These are phyloP conservation scores for Pichia sp. DNA, from an alignment of 1,139 yeast species.

Conservation along the genomic window DNA sequence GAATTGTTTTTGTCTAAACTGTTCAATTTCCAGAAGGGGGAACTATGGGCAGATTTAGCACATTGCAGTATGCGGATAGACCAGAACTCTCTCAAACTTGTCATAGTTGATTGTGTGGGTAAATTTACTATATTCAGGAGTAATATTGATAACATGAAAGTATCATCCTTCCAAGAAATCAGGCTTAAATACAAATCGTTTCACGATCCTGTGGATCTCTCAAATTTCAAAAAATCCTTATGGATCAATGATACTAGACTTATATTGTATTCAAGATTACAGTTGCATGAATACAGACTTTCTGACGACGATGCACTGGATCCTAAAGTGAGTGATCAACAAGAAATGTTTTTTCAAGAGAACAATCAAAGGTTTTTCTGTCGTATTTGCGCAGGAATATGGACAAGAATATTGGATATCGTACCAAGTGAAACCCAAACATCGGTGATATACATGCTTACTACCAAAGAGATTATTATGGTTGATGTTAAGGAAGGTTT, in stretches of 20 bases:
- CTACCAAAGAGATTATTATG: conserved; percentile 57
- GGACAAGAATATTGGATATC: conserved; percentile 51
- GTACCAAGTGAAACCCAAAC: conserved; percentile 21
- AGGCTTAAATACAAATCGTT: conserved; percentile 23
- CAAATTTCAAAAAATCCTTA: conserved; percentile 45
- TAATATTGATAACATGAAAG: too few species aligned
- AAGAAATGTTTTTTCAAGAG: too few species aligned
- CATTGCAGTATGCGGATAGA: conserved; percentile 12
- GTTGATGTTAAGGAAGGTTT: conserved; percentile 29
- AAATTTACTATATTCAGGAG: conserved; percentile 38
- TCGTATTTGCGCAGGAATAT: conserved; percentile 44
- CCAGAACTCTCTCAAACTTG: conserved; percentile 30
- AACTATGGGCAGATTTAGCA: conserved; percentile 12
- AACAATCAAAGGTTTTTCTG: conserved; percentile 25
- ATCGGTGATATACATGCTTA: conserved; percentile 37
- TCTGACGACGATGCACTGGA: conserved; percentile 5
- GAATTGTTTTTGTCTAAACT: conserved; percentile 3
- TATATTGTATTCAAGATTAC: conserved; percentile 40
- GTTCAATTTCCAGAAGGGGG: conserved; percentile 3
- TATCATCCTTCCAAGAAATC: too few species aligned
- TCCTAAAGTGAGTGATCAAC: conserved; percentile 19
- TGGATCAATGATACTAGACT: conserved; percentile 38
- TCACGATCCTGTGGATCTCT: conserved; percentile 43
- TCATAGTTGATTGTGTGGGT: conserved; percentile 46
- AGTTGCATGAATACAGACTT: conserved; percentile 31